Conservation (phyloP, 169 alveolate genomes). For the Plasmodium falciparum region DNA sequence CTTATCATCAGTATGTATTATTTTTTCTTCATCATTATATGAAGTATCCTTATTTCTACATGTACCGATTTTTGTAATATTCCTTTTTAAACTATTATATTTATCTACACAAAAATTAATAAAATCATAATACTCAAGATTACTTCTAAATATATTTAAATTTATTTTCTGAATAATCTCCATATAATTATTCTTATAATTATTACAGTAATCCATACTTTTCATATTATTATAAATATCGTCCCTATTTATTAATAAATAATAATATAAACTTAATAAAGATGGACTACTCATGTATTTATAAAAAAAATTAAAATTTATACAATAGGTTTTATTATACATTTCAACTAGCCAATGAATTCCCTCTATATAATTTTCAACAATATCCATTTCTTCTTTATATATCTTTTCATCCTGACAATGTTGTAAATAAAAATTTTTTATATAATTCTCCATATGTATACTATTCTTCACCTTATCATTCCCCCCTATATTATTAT, state of each 20-base stretch:
- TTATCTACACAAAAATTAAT: slow-evolving; percentile 56
- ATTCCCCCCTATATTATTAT: background rate
- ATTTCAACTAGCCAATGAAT: slow-evolving; percentile 74
- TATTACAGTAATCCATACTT: background rate
- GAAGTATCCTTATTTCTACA: background rate
- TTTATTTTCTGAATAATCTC: slow-evolving; percentile 37
- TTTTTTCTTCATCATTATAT: background rate
- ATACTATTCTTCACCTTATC: background rate
- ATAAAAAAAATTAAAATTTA: slow-evolving; percentile 74
- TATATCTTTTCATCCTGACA: slow-evolving; percentile 38
- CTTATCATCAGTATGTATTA: background rate
- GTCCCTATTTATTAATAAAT: slow-evolving; percentile 8
- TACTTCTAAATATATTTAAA: slow-evolving; percentile 55
- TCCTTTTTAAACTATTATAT: slow-evolving; percentile 12
- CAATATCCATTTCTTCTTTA: slow-evolving; percentile 44
- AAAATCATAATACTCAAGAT: slow-evolving; percentile 55
- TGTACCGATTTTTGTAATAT: no score
- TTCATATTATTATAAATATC: background rate
- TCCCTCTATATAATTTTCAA: slow-evolving; percentile 71
- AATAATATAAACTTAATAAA: slow-evolving; percentile 55
- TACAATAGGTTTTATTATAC: slow-evolving; percentile 70
- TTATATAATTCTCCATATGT: slow-evolving; percentile 21
- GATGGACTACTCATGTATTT: slow-evolving; percentile 56
- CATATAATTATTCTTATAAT: background rate
- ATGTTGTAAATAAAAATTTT: slow-evolving; percentile 22